Evolutionary conservation across 208 protist genomes (phyloP).

Genomic region (Balamuthia mandrillaris): DNA sequence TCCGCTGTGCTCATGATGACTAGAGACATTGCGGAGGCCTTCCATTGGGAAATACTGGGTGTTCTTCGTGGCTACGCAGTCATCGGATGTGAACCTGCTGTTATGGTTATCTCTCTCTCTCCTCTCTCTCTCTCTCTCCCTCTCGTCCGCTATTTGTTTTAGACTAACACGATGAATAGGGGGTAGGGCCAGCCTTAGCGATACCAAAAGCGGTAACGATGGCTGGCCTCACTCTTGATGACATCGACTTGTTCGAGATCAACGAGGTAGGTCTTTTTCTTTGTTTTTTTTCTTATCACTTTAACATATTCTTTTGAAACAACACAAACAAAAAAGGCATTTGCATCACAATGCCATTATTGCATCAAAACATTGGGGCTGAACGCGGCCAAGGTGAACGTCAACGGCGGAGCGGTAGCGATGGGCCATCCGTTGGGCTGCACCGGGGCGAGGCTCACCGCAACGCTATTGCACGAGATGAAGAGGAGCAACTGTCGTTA

Average conservation of each 20-base stretch:
- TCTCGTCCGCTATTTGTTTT: no score
- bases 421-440: slow-evolving; percentile 73
- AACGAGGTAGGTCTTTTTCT: no score
- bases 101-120: no score
- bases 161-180: no score
- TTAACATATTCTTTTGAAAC: background rate
- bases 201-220: slow-evolving; percentile 54
- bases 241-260: slow-evolving; percentile 76
- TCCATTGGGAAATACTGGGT: slow-evolving; percentile 48
- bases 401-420: slow-evolving; percentile 73
- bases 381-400: slow-evolving; percentile 58
- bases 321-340: no score
- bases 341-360: slow-evolving; percentile 24
- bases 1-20: slow-evolving; percentile 43
- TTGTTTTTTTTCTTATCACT: no score
- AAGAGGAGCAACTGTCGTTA: slow-evolving; percentile 34
- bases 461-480: slow-evolving; percentile 57
- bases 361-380: slow-evolving; percentile 22
- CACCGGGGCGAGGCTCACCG: slow-evolving; percentile 63
- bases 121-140: no score
- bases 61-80: slow-evolving; percentile 39
- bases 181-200: slow-evolving; percentile 70
- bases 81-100: slow-evolving; percentile 35
- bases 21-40: slow-evolving; percentile 35
- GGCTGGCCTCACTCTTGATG: slow-evolving; percentile 62